Base-by-base conservation (phyloP, 2,329 filamentous ascomycete genomes). In the Paecilomyces formosus region DNA sequence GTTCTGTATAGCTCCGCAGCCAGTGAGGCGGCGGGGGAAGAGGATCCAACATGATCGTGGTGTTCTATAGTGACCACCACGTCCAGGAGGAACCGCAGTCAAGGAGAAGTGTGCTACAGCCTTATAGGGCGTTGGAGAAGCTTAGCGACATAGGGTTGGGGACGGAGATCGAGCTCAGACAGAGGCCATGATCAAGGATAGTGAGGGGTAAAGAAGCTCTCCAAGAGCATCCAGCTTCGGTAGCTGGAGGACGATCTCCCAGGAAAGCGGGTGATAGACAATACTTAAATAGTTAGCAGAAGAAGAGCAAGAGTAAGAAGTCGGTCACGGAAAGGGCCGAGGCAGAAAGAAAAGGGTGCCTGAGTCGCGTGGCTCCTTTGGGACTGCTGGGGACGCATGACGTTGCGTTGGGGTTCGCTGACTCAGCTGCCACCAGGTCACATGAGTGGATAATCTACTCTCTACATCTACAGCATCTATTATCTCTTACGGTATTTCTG, bases 21-120 rank as follows among this genome's bases (percentile, higher is more conserved):
- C 76, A 77, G 57, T 71, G 68, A n/a, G 85, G 83, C 7, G 81
- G 74, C 21, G 79, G 73, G 6, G 72, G 72, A 35, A 78, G 64
- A 55, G 76, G 77, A 62, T 79, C 76, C 60, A 78, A 66, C 76
- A 79, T 79, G 54, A 11, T 3, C 13, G 22, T 24, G 8, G 22
- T n/a, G 26, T 28, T 28, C 50, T 52, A 11, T 52, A 22, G 21
- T 9, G 21, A 51, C 3, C 49, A 26, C 24, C 24, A 26, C 24
- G 24, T 21, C 15, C 49, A 13, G 15, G 21, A 51, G 22, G 49
- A 18, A 51, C 49, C 18, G 11, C 8, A 52, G 49, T 22, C 49
- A 52, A 15, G 6, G 22, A 9, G 50, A 28, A 28, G 21, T 8
- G 22, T 24, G 50, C 22, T 24, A 52, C 22, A 52, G 50, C 50